Evolutionary conservation across 345 rosid species (phyloP).

Genomic region (Gossypium rotundifolium): DNA sequence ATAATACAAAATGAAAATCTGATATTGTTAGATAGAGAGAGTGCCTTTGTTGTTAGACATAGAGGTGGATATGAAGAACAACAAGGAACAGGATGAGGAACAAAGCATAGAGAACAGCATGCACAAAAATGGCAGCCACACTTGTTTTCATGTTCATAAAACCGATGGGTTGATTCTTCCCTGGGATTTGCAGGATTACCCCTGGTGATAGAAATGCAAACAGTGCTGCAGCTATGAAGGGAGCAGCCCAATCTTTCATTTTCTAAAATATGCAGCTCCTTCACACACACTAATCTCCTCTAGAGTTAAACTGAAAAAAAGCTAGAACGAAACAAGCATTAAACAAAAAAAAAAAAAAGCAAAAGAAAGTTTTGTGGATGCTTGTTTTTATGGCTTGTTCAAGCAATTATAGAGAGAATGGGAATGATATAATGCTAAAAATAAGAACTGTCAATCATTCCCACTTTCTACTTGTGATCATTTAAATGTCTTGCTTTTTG

Average conservation of each 20-base stretch:
- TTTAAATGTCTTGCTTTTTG: neutral
- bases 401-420: slow-evolving; percentile 8
- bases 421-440: slow-evolving; percentile 21
- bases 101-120: slow-evolving; percentile 60
- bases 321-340: neutral
- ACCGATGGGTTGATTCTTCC: slow-evolving; percentile 55
- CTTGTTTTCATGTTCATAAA: slow-evolving; percentile 87
- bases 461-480: neutral
- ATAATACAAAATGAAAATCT: neutral
- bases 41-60: slow-evolving; percentile 24
- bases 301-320: neutral
- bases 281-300: neutral
- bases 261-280: neutral
- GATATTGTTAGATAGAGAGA: neutral
- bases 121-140: slow-evolving; percentile 65
- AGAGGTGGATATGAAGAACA: slow-evolving; percentile 67
- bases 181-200: slow-evolving; percentile 64
- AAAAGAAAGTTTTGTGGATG: neutral
- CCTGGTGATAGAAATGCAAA: slow-evolving; percentile 82
- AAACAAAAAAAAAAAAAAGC: neutral
- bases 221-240: slow-evolving; percentile 80
- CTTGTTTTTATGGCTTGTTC: neutral
- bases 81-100: slow-evolving; percentile 64
- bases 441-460: neutral
- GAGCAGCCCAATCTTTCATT: slow-evolving; percentile 91